These are phyloP conservation scores for Dissophora ornata DNA, from an alignment of 192 early-diverging fungal species.

Conservation along the genomic window DNA sequence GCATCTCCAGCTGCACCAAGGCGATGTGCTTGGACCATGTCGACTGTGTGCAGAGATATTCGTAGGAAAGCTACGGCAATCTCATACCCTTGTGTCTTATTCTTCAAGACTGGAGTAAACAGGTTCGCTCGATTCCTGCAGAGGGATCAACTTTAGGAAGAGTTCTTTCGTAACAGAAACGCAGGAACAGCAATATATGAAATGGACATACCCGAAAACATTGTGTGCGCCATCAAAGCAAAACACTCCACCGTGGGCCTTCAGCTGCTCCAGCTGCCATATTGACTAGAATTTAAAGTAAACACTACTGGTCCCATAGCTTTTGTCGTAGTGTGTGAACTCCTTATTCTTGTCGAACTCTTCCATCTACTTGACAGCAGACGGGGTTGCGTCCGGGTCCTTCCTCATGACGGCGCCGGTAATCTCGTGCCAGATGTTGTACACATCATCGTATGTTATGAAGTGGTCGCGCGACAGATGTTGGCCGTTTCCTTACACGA, in stretches of 20 bases:
- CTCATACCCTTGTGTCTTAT: constrained; percentile 11
- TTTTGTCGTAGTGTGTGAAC: constrained; percentile 16
- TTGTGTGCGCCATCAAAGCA: constrained; percentile 27
- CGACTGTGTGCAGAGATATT: background rate
- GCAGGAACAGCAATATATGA: background rate
- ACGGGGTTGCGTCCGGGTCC: constrained; percentile 1
- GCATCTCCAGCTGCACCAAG: background rate
- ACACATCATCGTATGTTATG: constrained; percentile 37
- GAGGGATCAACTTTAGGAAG: background rate
- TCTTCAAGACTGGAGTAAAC: constrained; percentile 18
- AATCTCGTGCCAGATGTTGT: constrained; percentile 17
- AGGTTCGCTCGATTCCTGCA: constrained; percentile 5
- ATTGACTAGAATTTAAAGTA: constrained; percentile 9
- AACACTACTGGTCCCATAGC: background rate
- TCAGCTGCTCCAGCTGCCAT: constrained; percentile 11
- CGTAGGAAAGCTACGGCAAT: constrained; percentile 20
- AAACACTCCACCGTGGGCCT: background rate
- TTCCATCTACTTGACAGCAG: constrained; percentile 11
- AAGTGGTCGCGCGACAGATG: constrained; percentile 12
- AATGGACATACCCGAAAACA: constrained; percentile 13
- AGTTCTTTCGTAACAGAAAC: background rate
- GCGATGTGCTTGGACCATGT: background rate
- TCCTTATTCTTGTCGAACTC: background rate
- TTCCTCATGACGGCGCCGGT: background rate
- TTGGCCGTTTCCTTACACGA: background rate